Percentiles rank a stretch among this genome's conserved stretches.
These are phyloP conservation scores for Oryza nivara DNA, from an alignment of 176 grass and related monocot genomes.

Conservation along the genomic window DNA sequence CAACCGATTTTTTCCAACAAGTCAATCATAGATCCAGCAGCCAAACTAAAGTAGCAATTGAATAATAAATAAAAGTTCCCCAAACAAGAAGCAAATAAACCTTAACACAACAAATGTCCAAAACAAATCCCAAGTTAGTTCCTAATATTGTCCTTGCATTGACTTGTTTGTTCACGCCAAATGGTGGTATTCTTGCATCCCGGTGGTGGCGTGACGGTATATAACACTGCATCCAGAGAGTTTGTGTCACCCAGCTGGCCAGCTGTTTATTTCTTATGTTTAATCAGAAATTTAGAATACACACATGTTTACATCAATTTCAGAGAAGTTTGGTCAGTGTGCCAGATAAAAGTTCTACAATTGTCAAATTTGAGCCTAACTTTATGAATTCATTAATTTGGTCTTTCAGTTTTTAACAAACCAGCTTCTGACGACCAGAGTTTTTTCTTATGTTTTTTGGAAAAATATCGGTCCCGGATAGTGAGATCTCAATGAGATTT, in stretches of 20 bases:
- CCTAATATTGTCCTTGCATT: background rate
- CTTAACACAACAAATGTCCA: background rate
- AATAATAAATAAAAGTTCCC: background rate
- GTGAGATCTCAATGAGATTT: no score
- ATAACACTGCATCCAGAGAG: background rate
- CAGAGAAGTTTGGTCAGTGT: background rate
- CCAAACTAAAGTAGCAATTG: background rate
- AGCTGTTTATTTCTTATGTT: background rate
- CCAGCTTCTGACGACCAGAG: background rate
- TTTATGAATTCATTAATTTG: background rate
- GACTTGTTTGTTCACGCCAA: background rate
- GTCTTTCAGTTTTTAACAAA: background rate
- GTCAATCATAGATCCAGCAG: slow-evolving; percentile 7
- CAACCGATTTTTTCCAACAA: slow-evolving; percentile 2
- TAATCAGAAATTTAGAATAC: background rate
- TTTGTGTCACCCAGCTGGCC: background rate
- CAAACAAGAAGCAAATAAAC: slow-evolving; percentile 1
- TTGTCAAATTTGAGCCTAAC: background rate
- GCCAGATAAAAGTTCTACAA: background rate
- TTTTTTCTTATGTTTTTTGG: no score
- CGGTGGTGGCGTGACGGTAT: background rate
- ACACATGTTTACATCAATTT: background rate
- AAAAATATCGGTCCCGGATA: no score
- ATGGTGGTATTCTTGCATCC: background rate
- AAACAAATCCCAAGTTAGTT: background rate